Percentiles rank a stretch among this genome's conserved stretches.
Conservation (phyloP, 495 filamentous ascomycete genomes). For the Neurospora sp. region DNA sequence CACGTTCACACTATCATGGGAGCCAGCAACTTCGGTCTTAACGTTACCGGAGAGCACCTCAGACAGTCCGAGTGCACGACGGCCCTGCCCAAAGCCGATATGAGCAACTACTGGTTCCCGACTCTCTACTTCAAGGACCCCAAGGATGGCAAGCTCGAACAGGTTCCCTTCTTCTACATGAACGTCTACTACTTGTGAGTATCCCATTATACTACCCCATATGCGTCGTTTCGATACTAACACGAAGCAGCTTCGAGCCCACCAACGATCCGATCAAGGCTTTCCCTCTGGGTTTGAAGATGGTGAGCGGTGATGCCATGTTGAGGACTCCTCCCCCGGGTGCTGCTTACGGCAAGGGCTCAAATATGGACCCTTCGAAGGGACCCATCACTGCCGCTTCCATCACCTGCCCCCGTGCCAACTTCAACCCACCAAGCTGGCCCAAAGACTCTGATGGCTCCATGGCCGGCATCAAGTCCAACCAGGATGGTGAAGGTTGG, state of each 20-base stretch:
- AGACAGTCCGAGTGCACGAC: conserved; percentile 55
- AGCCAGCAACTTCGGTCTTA: conserved; percentile 58
- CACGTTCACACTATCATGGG: conserved; percentile 65
- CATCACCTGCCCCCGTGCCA: conserved; percentile 35
- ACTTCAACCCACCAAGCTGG: conserved; percentile 43
- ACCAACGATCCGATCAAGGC: conserved; percentile 49
- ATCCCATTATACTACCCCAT: not conserved
- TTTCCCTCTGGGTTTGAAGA: conserved; percentile 62
- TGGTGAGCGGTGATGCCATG: conserved; percentile 55
- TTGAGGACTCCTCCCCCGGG: conserved; percentile 30
- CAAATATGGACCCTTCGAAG: conserved; percentile 28
- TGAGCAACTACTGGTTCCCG: conserved; percentile 73
- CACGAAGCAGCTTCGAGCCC: conserved; percentile 39
- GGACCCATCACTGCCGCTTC: conserved; percentile 34
- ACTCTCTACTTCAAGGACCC: conserved; percentile 51
- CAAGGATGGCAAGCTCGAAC: conserved; percentile 54
- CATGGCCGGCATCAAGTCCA: conserved; percentile 36
- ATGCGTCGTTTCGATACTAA: not conserved
- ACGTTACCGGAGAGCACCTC: conserved; percentile 47
- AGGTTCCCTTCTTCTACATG: conserved; percentile 49
- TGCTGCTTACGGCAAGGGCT: conserved; percentile 14
- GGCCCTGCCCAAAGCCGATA: conserved; percentile 53
- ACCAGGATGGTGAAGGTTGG: conserved; percentile 36
- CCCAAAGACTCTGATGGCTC: conserved; percentile 33
- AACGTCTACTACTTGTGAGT: conserved; percentile 64